A percentile compares a stretch with the other conserved stretches of the same genome.
Evolutionary conservation across 345 rosid species (phyloP).

Genomic region (Gynandropsis gynandra): DNA sequence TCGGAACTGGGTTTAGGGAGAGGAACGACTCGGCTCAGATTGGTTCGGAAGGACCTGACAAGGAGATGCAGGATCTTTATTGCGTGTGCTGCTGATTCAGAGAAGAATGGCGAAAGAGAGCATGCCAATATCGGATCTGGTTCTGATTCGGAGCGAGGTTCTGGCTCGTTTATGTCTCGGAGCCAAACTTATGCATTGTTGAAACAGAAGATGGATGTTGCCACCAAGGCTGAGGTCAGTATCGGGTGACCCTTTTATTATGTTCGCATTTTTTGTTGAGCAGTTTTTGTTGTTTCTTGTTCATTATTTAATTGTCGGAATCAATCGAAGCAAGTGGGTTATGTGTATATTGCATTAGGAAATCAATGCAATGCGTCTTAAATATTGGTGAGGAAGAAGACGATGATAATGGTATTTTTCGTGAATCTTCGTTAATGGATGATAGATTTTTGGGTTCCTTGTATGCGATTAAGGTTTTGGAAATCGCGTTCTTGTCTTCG

Average conservation of each 20-base stretch:
- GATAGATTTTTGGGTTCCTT: background rate
- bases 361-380: too few species aligned
- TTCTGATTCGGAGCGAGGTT: background rate
- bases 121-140: conserved; percentile 14
- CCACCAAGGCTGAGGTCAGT: conserved; percentile 55
- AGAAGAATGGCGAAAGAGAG: conserved; percentile 29
- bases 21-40: background rate
- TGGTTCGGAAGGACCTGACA: conserved; percentile 13
- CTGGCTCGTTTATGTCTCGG: conserved; percentile 31
- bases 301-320: background rate
- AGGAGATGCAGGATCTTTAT: conserved; percentile 28
- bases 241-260: background rate
- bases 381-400: too few species aligned
- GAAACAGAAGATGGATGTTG: conserved; percentile 63
- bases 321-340: background rate
- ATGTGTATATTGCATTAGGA: background rate
- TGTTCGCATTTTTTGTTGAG: background rate
- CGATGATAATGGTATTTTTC: too few species aligned
- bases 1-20: too few species aligned
- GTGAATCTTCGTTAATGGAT: background rate
- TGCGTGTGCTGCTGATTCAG: conserved; percentile 28
- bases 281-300: background rate
- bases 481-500: too few species aligned
- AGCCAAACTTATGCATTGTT: conserved; percentile 54
- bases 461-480: too few species aligned